phyloP scores from a whole-genome alignment of 2,329 filamentous ascomycete genomes.

The Trichoderma guizhouense region DNA sequence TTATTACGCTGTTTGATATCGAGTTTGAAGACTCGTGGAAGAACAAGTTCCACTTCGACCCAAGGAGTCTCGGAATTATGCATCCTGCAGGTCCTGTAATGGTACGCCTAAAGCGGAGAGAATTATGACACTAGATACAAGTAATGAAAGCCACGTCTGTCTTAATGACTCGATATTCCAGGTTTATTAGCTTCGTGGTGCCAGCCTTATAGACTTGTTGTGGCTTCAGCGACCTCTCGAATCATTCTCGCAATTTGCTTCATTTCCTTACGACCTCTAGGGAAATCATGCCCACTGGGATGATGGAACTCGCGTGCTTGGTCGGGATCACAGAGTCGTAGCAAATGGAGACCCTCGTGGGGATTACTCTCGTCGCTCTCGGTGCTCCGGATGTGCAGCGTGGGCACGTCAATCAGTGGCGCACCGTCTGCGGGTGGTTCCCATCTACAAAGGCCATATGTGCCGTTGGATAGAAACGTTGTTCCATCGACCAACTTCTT shows the following conservation, averaged over 20 bases:
- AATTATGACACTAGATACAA: not conserved
- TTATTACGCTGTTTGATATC: conserved; percentile 1
- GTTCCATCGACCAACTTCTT: not conserved
- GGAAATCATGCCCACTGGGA: conserved; percentile 10
- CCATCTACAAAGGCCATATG: not conserved
- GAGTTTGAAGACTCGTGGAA: not conserved
- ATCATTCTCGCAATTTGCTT: conserved; percentile 4
- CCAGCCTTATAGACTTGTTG: not conserved
- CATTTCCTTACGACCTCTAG: conserved; percentile 5
- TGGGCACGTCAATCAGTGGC: conserved; percentile 4
- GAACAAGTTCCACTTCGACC: not conserved
- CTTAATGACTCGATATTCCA: not conserved
- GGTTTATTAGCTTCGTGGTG: not conserved
- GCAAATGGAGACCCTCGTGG: conserved; percentile 5
- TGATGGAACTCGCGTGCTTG: conserved; percentile 4
- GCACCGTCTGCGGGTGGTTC: not conserved
- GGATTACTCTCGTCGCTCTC: not conserved
- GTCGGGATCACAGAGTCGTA: not conserved
- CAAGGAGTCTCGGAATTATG: conserved; percentile 9
- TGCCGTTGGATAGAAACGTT: not conserved
- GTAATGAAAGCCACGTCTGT: not conserved
- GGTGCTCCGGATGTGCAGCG: conserved; percentile 1
- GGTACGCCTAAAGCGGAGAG: not conserved
- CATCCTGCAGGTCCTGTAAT: not conserved
- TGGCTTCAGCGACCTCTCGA: conserved; percentile 1